Evolutionary conservation across 176 grass and related monocot species (phyloP), one percentile per base, ranked within the genome.

Genomic region (Carex parvula): DNA sequence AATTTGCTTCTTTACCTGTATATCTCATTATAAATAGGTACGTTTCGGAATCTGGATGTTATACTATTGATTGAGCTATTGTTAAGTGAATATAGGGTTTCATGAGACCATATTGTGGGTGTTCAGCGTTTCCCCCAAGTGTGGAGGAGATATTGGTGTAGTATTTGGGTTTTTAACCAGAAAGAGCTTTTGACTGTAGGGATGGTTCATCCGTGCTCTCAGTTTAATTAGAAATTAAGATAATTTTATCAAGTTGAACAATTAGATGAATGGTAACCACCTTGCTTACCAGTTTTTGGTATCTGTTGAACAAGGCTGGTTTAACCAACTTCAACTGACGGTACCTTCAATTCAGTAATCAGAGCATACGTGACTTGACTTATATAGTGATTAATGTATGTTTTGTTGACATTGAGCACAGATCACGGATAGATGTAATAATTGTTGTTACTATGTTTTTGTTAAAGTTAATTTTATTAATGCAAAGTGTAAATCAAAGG

Each of bases 121-220:
- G 32, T 60, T 30, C 12, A 81, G n/a, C 14, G 20, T 62, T 48
- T 46, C 42, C 12, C 15, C 57, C 35, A 64, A 64, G 35, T 44
- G 44, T 61, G 30, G 11, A 81, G 79, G 58, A 22, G 79, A 64
- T 63, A 81, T 48, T 41, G 64, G 17, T 81, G 59, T 81, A 63
- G 29, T 58, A 81, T 65, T 81, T 5, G 30, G 79, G 6, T 81
- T 24, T 15, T 46, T 12, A 12, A 58, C 13, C 15, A 12, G 22
- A 37, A 30, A 60, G 53, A 39, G 22, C 62, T 69, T 13, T 83
- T 69, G 22, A 68, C 42, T 55, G 35, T 53, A 3, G 29, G 41
- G 41, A 35, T 57, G 78, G 16, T 80, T 20, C 26, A 22, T 21
- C 78, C 2, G 11, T 5, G 6, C 55, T 79, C 1, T 44, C 33